phyloP scores from a whole-genome alignment of 345 rosid species.

The Mangifera indica region DNA sequence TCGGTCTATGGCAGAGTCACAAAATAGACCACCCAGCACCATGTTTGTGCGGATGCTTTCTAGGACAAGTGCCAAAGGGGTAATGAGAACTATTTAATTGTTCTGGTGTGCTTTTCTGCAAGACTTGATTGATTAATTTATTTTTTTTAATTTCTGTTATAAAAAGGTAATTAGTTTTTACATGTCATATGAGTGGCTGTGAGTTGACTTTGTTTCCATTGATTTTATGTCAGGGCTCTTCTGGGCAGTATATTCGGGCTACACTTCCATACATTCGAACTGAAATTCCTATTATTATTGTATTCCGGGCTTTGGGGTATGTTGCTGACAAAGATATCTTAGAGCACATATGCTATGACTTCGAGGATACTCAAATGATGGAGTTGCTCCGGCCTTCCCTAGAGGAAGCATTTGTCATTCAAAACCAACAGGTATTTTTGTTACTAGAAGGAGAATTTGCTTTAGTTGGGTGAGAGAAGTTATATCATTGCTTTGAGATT shows the following conservation, averaged over 20 bases:
- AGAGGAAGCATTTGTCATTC: conserved; percentile 98
- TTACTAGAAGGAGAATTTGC: background rate
- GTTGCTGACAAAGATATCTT: conserved; percentile 95
- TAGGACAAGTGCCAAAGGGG: conserved; percentile 97
- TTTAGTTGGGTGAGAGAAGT: background rate
- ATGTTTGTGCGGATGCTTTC: conserved; percentile 99
- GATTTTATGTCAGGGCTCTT: conserved; percentile 65
- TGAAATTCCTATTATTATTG: conserved; percentile 96
- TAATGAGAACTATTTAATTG: conserved; percentile 29
- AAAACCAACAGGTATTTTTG: conserved; percentile 79
- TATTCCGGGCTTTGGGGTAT: conserved; percentile 94
- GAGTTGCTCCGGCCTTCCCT: conserved; percentile 94
- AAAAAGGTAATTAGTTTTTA: background rate
- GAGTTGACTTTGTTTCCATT: background rate
- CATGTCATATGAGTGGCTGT: background rate
- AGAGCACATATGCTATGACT: conserved; percentile 93
- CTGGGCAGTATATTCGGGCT: conserved; percentile 93
- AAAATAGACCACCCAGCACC: conserved; percentile 93
- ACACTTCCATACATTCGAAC: conserved; percentile 96
- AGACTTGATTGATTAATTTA: background rate
- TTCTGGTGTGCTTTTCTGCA: background rate
- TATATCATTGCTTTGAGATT: background rate
- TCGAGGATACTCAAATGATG: conserved; percentile 93
- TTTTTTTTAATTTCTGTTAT: too few species aligned
- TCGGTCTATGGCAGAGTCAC: conserved; percentile 96